Evolutionary conservation across 1,139 yeast species (phyloP).

Genomic region (Blastobotrys persicus): DNA sequence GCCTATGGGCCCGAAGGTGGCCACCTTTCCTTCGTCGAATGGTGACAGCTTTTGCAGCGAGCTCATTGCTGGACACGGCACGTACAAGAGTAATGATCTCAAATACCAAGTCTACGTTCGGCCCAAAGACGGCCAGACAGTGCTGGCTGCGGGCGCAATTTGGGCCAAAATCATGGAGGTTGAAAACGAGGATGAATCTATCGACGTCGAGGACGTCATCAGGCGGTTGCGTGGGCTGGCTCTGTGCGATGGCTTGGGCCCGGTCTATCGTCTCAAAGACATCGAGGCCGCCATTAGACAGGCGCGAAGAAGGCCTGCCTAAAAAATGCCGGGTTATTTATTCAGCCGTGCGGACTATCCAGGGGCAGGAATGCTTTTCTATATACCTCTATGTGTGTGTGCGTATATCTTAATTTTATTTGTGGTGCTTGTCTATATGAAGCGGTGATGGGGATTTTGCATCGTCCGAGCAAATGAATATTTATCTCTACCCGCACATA

Average conservation of each 20-base stretch:
- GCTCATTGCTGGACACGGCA: conserved; percentile 26
- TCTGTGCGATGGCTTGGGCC: conserved; percentile 78
- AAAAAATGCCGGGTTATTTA: too few relatives aligned
- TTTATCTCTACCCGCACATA: too few relatives aligned
- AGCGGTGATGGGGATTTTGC: too few relatives aligned
- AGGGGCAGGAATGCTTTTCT: too few relatives aligned
- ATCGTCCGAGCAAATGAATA: too few relatives aligned
- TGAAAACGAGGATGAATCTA: conserved; percentile 38
- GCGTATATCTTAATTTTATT: too few relatives aligned
- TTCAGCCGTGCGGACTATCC: too few relatives aligned
- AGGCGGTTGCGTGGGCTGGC: conserved; percentile 60
- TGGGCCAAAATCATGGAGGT: conserved; percentile 63
- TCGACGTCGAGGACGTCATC: conserved; percentile 62
- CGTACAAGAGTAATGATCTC: conserved; percentile 20
- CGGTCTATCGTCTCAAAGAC: conserved; percentile 52
- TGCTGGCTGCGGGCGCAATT: conserved; percentile 72
- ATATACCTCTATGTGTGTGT: too few relatives aligned
- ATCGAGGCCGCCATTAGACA: conserved; percentile 23
- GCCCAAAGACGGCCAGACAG: conserved; percentile 39
- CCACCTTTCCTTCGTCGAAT: conserved; percentile 24
- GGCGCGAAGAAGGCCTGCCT: background rate
- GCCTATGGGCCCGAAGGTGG: conserved; percentile 1
- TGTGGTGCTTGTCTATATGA: too few relatives aligned
- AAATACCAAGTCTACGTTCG: conserved; percentile 33
- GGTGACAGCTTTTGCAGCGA: conserved; percentile 25